Conservation (phyloP, 768 basidiomycete species). For the Tephrocybe sp. region DNA sequence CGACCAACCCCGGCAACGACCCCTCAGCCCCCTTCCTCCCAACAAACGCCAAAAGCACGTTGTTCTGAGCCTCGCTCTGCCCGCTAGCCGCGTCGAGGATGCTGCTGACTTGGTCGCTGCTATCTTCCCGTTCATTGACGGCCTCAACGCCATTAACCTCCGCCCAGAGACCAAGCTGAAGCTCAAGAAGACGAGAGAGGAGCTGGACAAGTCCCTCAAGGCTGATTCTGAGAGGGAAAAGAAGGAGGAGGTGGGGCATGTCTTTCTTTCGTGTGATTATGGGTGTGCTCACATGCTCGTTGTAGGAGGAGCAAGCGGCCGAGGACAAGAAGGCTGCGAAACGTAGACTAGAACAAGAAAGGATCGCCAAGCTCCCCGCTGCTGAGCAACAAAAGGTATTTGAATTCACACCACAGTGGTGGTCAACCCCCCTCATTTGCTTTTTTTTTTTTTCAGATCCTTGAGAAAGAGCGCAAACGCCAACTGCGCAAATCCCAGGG, state of each 20-base stretch:
- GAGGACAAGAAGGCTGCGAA: slow-evolving; percentile 75
- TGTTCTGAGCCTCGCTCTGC: slow-evolving; percentile 65
- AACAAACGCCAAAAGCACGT: slow-evolving; percentile 69
- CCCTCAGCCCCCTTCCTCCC: slow-evolving; percentile 47
- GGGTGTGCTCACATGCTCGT: background rate
- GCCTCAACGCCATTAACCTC: slow-evolving; percentile 54
- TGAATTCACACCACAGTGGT: slow-evolving; percentile 4
- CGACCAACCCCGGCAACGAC: slow-evolving; percentile 80
- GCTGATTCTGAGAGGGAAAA: slow-evolving; percentile 67
- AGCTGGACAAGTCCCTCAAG: slow-evolving; percentile 65
- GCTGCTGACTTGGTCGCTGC: slow-evolving; percentile 63
- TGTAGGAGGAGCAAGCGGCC: slow-evolving; percentile 41
- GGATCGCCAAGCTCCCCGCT: slow-evolving; percentile 68
- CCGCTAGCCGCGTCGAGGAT: slow-evolving; percentile 43
- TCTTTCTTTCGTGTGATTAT: background rate
- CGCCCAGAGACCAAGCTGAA: slow-evolving; percentile 84
- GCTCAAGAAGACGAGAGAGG: slow-evolving; percentile 72
- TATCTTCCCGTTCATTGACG: slow-evolving; percentile 76
- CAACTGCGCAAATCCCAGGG: slow-evolving; percentile 67
- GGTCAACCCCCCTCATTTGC: background rate
- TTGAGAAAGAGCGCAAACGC: slow-evolving; percentile 81
- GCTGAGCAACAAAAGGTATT: slow-evolving; percentile 81
- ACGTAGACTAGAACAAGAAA: slow-evolving; percentile 71
- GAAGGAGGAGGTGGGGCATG: slow-evolving; percentile 58
- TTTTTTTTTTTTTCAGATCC: slow-evolving; percentile 35